Conservation (phyloP, 768 basidiomycete genomes). For the Pisolithus microcarpus region DNA sequence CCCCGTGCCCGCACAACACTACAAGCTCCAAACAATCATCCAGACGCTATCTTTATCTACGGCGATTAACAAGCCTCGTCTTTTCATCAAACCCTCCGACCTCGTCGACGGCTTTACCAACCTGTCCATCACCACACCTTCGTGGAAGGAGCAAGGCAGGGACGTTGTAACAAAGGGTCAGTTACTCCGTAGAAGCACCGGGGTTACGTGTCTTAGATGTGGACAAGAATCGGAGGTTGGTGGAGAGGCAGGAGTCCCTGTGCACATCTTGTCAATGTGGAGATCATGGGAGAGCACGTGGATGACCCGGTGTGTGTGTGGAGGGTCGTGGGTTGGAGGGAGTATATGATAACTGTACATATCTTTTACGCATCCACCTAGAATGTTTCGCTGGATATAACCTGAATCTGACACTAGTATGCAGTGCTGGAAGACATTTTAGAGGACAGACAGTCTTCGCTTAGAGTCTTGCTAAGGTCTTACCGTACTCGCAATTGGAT, state of each 20-base stretch:
- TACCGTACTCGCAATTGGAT: no score
- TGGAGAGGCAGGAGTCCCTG: slow-evolving; percentile 21
- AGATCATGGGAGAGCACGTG: slow-evolving; percentile 59
- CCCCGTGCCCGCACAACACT: slow-evolving; percentile 42
- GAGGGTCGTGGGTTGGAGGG: slow-evolving; percentile 49
- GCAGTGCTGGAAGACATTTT: no score
- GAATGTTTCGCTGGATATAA: no score
- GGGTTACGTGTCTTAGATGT: slow-evolving; percentile 54
- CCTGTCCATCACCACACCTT: slow-evolving; percentile 30
- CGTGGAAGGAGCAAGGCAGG: slow-evolving; percentile 33
- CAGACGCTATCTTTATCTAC: slow-evolving; percentile 40
- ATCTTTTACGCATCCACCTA: background rate
- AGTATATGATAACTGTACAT: slow-evolving; percentile 4
- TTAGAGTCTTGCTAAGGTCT: no score
- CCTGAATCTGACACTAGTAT: no score
- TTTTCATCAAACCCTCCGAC: slow-evolving; percentile 68
- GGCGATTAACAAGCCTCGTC: slow-evolving; percentile 53
- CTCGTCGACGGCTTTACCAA: slow-evolving; percentile 57
- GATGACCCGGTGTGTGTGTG: slow-evolving; percentile 59
- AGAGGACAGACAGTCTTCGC: no score
- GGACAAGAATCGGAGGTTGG: slow-evolving; percentile 48
- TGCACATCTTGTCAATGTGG: slow-evolving; percentile 42
- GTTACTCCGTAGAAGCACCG: slow-evolving; percentile 33
- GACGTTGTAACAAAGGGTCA: slow-evolving; percentile 64
- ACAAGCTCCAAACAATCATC: slow-evolving; percentile 37